These are phyloP conservation scores for Talaromyces sp. DNA, from an alignment of 2,329 filamentous ascomycete species.

Conservation along the genomic window DNA sequence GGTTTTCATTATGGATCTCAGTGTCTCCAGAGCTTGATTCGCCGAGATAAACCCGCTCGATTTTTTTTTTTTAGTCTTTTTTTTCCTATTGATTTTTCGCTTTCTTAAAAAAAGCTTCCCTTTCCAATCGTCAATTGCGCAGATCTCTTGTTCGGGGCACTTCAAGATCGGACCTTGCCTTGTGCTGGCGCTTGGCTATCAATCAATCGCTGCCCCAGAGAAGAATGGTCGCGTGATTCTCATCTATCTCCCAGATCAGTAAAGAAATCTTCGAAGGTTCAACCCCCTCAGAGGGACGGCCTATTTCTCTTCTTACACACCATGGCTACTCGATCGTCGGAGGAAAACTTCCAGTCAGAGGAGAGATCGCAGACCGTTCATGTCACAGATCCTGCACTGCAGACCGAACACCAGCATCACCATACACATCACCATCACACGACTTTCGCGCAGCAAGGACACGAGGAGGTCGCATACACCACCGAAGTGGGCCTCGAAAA, in stretches of 20 bases:
- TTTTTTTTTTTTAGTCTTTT: too few species aligned
- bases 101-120: background rate
- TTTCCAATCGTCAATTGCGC: background rate
- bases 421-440: slow-evolving; percentile 46
- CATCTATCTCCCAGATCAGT: background rate
- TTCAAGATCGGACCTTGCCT: background rate
- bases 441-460: slow-evolving; percentile 37
- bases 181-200: background rate
- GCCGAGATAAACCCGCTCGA: too few species aligned
- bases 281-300: background rate
- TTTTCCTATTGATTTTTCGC: too few species aligned
- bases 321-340: background rate
- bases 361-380: background rate
- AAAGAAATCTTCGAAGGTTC: background rate
- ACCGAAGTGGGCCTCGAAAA: slow-evolving; percentile 46
- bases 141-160: background rate
- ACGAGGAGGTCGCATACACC: slow-evolving; percentile 53
- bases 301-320: background rate
- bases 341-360: background rate
- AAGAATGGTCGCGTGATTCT: background rate
- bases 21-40: too few species aligned
- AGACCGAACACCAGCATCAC: slow-evolving; percentile 42
- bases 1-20: too few species aligned
- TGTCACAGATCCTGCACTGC: slow-evolving; percentile 38
- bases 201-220: background rate